phyloP scores from a whole-genome alignment of 345 rosid species.

The Sonneratia caseolaris region DNA sequence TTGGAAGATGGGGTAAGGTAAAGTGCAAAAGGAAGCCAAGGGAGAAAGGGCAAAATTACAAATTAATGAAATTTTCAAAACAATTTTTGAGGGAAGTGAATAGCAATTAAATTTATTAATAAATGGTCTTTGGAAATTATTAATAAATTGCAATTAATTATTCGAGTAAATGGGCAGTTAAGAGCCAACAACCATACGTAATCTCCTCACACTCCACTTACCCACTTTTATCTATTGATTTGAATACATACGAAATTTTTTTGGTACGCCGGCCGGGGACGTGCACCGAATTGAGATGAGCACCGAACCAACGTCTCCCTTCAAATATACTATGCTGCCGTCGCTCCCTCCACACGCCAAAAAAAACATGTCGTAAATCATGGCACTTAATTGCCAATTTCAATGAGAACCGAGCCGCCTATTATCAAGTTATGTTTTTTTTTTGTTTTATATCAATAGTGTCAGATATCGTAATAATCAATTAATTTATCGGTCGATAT shows the following conservation, averaged over 20 bases:
- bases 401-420: too few species aligned
- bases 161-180: slow-evolving; percentile 1
- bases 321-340: too few species aligned
- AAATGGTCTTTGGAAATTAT: neutral
- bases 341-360: too few species aligned
- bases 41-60: neutral
- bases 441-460: too few species aligned
- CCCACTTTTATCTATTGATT: neutral
- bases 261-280: too few species aligned
- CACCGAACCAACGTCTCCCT: too few species aligned
- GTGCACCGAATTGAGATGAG: too few species aligned
- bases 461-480: too few species aligned
- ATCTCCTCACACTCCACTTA: neutral
- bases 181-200: slow-evolving; percentile 7
- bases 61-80: neutral
- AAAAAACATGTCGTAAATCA: too few species aligned
- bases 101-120: neutral
- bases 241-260: neutral
- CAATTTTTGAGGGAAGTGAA: neutral
- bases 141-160: neutral
- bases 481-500: too few species aligned
- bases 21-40: slow-evolving; percentile 10
- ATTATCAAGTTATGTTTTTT: too few species aligned
- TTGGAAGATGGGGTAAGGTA: slow-evolving; percentile 21
- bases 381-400: too few species aligned